These are phyloP conservation scores for Amylocarpus encephaloides DNA, from an alignment of 2,329 filamentous ascomycete species.

Conservation along the genomic window DNA sequence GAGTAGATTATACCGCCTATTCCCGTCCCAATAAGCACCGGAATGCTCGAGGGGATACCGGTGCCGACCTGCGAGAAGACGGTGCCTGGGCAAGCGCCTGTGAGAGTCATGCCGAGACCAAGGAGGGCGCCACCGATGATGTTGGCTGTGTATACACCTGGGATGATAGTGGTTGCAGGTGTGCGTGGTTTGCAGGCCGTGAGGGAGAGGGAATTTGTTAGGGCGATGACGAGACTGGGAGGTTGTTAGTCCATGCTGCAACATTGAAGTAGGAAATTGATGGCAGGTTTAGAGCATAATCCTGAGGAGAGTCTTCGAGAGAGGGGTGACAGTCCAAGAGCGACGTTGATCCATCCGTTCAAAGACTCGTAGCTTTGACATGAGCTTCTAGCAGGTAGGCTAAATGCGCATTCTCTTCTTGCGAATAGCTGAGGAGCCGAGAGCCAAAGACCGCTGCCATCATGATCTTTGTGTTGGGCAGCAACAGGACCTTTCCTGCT, in stretches of 20 bases:
- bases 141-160: constrained; percentile 54
- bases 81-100: constrained; percentile 59
- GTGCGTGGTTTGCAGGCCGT: constrained; percentile 40
- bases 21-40: constrained; percentile 47
- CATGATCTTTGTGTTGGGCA: too few relatives aligned
- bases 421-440: too few relatives aligned
- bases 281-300: neutral
- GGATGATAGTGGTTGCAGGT: constrained; percentile 40
- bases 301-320: neutral
- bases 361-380: too few relatives aligned
- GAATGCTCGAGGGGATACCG: constrained; percentile 45
- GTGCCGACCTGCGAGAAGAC: constrained; percentile 54
- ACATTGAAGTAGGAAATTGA: too few relatives aligned
- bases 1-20: constrained; percentile 47
- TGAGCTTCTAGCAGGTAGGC: too few relatives aligned
- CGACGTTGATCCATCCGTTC: too few relatives aligned
- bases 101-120: constrained; percentile 57
- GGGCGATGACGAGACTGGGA: constrained; percentile 39
- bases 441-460: too few relatives aligned
- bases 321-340: neutral
- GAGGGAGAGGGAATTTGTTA: constrained; percentile 37
- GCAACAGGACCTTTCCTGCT: neutral
- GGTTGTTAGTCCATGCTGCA: neutral
- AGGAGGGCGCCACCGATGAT: constrained; percentile 55
- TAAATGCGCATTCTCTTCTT: too few relatives aligned